These are phyloP conservation scores for Neoboletus brunneissimus DNA, from an alignment of 768 basidiomycete species.

Conservation along the genomic window DNA sequence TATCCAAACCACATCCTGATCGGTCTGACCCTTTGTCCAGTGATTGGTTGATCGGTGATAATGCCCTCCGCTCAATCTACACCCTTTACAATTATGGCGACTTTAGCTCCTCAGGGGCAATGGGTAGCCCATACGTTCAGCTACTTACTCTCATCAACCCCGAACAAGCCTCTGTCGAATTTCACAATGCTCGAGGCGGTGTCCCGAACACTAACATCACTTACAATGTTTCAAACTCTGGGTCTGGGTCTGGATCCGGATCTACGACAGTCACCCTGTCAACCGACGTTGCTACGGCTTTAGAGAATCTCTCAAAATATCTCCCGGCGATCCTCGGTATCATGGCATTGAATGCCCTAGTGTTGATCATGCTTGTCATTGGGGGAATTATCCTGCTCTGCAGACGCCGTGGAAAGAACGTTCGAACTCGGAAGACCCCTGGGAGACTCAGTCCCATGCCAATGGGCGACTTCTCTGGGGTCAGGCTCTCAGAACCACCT, in stretches of 20 bases:
- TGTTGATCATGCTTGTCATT: slow-evolving; percentile 55
- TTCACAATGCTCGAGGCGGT: slow-evolving; percentile 66
- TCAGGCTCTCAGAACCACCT: slow-evolving; percentile 38
- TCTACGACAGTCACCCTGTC: slow-evolving; percentile 53
- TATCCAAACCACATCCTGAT: neutral
- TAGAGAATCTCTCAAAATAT: slow-evolving; percentile 61
- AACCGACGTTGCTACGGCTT: slow-evolving; percentile 51
- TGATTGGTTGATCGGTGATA: slow-evolving; percentile 83
- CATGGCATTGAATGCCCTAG: slow-evolving; percentile 73
- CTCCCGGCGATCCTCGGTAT: slow-evolving; percentile 74
- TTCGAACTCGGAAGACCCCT: slow-evolving; percentile 34
- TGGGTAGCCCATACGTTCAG: slow-evolving; percentile 78
- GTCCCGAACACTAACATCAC: slow-evolving; percentile 64
- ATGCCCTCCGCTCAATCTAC: slow-evolving; percentile 79
- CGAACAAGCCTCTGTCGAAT: slow-evolving; percentile 65
- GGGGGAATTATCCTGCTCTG: slow-evolving; percentile 54
- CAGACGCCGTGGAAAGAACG: slow-evolving; percentile 42
- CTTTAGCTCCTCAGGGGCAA: slow-evolving; percentile 57
- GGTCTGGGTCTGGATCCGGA: slow-evolving; percentile 7
- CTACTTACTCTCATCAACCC: slow-evolving; percentile 69
- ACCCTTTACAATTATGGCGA: slow-evolving; percentile 85
- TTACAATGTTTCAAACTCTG: slow-evolving; percentile 49
- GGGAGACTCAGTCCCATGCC: slow-evolving; percentile 60
- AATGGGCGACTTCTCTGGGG: slow-evolving; percentile 37
- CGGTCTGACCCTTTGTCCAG: slow-evolving; percentile 35